phyloP scores from a whole-genome alignment of 495 filamentous ascomycete genomes.

The Xanthoparmelia taractica region DNA sequence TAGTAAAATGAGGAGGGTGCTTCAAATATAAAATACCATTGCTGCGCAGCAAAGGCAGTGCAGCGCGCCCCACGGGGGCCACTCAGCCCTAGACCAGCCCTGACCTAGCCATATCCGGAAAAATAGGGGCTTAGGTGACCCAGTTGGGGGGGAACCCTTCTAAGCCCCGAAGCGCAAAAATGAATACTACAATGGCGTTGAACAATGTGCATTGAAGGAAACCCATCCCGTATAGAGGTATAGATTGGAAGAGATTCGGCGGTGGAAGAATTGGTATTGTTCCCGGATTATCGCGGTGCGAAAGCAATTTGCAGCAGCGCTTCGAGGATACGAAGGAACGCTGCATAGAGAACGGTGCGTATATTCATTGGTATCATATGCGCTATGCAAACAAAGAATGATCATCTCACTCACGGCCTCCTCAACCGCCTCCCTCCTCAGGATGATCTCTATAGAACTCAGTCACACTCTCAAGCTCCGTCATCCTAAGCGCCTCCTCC shows the following conservation, averaged over 20 bases:
- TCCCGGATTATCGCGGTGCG: neutral
- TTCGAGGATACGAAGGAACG: neutral
- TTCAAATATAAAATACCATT: no score
- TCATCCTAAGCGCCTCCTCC: conserved; percentile 71
- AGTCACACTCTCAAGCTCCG: conserved; percentile 51
- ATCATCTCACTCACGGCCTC: neutral
- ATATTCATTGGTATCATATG: neutral
- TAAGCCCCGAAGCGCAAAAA: no score
- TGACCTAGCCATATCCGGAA: no score
- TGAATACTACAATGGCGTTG: no score
- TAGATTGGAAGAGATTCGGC: neutral
- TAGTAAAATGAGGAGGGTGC: no score
- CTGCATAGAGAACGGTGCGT: neutral
- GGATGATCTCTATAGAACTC: conserved; percentile 25
- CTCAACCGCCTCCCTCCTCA: conserved; percentile 6
- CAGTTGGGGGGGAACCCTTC: no score
- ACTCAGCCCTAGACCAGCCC: no score
- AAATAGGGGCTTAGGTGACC: no score
- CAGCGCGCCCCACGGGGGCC: no score
- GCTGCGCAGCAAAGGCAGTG: no score
- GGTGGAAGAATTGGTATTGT: neutral
- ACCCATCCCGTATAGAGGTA: no score
- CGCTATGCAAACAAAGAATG: neutral
- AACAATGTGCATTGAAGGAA: no score
- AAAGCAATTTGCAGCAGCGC: neutral